Base-by-base conservation (phyloP, 2,329 filamentous ascomycete species). In the Talaromyces amestolkiae region DNA sequence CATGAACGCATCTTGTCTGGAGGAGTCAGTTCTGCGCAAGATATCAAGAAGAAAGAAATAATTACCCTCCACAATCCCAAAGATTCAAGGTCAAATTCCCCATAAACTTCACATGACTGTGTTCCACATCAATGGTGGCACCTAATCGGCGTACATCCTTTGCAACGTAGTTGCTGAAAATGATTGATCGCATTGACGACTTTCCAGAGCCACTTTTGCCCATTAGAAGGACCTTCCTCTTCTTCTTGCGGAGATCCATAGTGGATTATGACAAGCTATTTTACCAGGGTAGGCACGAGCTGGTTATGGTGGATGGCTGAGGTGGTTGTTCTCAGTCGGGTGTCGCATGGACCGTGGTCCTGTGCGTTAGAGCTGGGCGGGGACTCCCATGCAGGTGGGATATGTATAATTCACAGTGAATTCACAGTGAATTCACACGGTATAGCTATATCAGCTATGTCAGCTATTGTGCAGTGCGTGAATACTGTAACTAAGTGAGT, bases 121-220 rank as follows among this genome's bases (percentile, higher is more conserved):
- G 91, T 79, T 99, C 95, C 67, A 99, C 95, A 76, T 99, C 95
- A 76, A 99, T 98, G 13, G 95, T 99, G 1, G 95, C 95, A 70
- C 95, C 95, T 64, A 99, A 83, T 66, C 95, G 85, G 45, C 95
- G 86, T 7, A 97, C 97, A 78, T 99, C 95, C 75, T 96, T 93
- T 65, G 95, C 95, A 70, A 98, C 93, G 77, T 97, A 98, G 80
- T 98, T 98, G 83, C 92, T 97, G 81, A 99, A 99, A 77, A 99
- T 97, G 75, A 99, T 98, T 74, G 91, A 95, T 69, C 95, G 87
- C 95, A 99, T 99, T 65, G 93, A 97, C 49, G 93, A 97, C 81
- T 99, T 99, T 64, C 95, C 95, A 0, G 94, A 97, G 63, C 95
- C 95, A 68, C 92, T 96, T 83, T 97, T 97, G 72, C 95, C 95